These are phyloP conservation scores for Penstemon barbatus DNA, from an alignment of 257 asterid species.

Conservation along the genomic window DNA sequence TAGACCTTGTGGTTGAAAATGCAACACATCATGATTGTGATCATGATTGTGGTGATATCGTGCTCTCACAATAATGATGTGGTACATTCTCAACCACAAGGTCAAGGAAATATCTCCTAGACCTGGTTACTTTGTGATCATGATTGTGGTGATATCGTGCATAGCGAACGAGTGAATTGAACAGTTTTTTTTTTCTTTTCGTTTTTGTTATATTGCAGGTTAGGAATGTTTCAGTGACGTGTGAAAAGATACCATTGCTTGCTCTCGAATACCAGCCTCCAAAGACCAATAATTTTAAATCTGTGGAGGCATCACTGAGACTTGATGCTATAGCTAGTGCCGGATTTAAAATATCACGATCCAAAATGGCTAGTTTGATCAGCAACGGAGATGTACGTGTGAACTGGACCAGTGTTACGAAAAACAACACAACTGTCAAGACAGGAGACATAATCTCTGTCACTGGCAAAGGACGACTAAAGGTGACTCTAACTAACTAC, in stretches of 20 bases:
- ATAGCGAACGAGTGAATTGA: conserved; percentile 1
- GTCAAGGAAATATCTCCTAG: no score
- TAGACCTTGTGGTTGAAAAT: no score
- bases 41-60: no score
- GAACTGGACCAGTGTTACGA: conserved; percentile 70
- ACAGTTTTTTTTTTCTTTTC: neutral
- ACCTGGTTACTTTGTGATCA: no score
- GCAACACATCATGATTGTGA: no score
- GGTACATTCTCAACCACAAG: no score
- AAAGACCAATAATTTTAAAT: conserved; percentile 68
- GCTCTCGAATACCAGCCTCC: conserved; percentile 96
- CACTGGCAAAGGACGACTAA: conserved; percentile 76
- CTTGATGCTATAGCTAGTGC: conserved; percentile 94
- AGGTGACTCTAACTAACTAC: conserved; percentile 40
- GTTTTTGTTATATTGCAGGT: conserved; percentile 50
- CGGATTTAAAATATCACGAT: conserved; percentile 89
- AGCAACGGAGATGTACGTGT: conserved; percentile 90
- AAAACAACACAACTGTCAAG: conserved; percentile 65
- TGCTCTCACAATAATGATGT: no score
- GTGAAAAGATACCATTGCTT: conserved; percentile 79
- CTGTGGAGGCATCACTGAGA: conserved; percentile 85
- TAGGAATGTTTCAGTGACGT: conserved; percentile 82
- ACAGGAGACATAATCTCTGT: conserved; percentile 79
- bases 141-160: no score
- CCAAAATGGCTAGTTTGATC: conserved; percentile 84